Evolutionary conservation across 768 basidiomycete genomes (phyloP), one percentile per base, ranked within the genome.

Genomic region (Rossbeevera mucosa): DNA sequence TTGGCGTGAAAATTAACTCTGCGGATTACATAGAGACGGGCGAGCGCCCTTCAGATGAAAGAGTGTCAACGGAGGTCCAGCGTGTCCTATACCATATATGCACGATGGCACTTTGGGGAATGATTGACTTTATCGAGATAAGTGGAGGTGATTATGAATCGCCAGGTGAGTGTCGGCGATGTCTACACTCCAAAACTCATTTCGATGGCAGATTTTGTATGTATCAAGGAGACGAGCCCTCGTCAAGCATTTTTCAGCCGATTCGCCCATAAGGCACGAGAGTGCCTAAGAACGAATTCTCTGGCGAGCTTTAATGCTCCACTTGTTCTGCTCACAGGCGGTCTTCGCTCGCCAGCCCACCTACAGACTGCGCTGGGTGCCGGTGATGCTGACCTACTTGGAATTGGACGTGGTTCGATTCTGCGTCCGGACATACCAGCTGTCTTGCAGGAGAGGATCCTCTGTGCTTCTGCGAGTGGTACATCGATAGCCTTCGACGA

Each of bases 91-190:
- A 75, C 20, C 84, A 93, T 60, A 72, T 92, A 12, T 66, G 70
- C 16, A 64, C 75, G 33, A 80, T 93, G 25, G 79, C 85, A 0
- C 64, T 66, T 33, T 90, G 89, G 83, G 76, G 76, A 1, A 69
- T 71, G 16, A 61, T 94, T 5, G 92, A 95, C 65, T 87, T 92
- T 61, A 81, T 95, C 47, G 92, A 95, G 67, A 80, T 95, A 53
- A 90, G 86, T 50, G 92, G 92, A 2, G 92, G 92, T 0, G 84
- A 86, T 63, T 95, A 94, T 58, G 88, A 91, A 61, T 80, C 76
- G 16, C 86, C 88, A 59, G 80, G 91, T 86, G 59, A 16, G 75
- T 59, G 11, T 0, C 2, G 24, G 36, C 18, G 2, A 42, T 30
- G 6, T 16, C 47, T 12, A 22, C 5, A 13, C 8, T 25, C 4